Conservation (phyloP, 192 early-diverging fungal genomes). For the Entomortierella chlamydospora region DNA sequence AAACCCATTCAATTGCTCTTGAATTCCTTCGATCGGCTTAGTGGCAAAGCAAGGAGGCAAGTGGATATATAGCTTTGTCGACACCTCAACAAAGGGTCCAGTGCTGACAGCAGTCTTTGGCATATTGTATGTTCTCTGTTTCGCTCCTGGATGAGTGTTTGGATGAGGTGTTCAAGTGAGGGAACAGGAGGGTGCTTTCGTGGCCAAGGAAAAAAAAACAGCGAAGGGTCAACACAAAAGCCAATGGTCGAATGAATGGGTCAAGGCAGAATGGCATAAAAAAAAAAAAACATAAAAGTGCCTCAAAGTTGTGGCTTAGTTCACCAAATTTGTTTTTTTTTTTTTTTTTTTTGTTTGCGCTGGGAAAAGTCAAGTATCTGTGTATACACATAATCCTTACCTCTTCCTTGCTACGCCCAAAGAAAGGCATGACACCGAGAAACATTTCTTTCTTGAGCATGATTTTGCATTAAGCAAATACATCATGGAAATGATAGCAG, state of each 20-base stretch:
- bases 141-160: background rate
- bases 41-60: conserved; percentile 74
- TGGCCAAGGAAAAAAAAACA: background rate
- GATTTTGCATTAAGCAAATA: no score
- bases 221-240: background rate
- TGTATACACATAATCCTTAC: no score
- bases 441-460: no score
- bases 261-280: background rate
- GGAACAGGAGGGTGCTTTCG: background rate
- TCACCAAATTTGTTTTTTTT: background rate
- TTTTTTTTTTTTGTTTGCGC: no score
- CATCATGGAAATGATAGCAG: no score
- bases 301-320: background rate
- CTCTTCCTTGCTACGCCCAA: no score
- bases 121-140: conserved; percentile 17
- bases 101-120: conserved; percentile 15
- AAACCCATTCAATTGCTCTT: conserved; percentile 73
- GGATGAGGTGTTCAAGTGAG: background rate
- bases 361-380: no score
- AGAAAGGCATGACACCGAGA: no score
- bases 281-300: conserved; percentile 6
- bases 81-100: conserved; percentile 45
- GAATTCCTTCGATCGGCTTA: conserved; percentile 66
- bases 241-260: conserved; percentile 4
- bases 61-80: conserved; percentile 66